phyloP scores from a whole-genome alignment of 2,329 filamentous ascomycete genomes.

The Erysiphe neolycopersici region DNA sequence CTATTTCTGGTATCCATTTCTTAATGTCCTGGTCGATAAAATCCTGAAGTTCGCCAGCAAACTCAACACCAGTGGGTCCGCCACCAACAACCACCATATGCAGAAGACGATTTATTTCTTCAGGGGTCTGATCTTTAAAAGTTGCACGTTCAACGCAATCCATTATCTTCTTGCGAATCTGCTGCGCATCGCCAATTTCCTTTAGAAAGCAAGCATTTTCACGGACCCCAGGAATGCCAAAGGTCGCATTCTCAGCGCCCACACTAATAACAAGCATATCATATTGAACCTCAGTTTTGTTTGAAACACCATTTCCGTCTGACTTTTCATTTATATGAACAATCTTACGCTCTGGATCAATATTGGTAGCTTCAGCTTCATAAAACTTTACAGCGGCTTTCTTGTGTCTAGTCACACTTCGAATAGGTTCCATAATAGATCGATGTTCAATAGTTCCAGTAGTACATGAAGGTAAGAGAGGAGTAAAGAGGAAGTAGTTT shows the following conservation, averaged over 20 bases:
- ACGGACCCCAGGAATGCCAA: slow-evolving; percentile 83
- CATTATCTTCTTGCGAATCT: slow-evolving; percentile 97
- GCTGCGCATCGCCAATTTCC: slow-evolving; percentile 88
- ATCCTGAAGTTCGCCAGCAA: slow-evolving; percentile 91
- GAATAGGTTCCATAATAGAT: slow-evolving; percentile 98
- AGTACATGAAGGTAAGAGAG: slow-evolving; percentile 86
- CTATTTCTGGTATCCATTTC: slow-evolving; percentile 93
- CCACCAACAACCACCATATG: slow-evolving; percentile 95
- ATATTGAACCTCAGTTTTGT: slow-evolving; percentile 73
- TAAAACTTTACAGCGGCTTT: slow-evolving; percentile 85
- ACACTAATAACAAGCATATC: slow-evolving; percentile 97
- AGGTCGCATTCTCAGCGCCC: slow-evolving; percentile 93
- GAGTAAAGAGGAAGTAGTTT: slow-evolving; percentile 99
- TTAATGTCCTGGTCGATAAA: slow-evolving; percentile 97
- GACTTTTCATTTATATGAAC: slow-evolving; percentile 80
- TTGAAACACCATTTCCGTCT: slow-evolving; percentile 62
- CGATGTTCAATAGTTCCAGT: slow-evolving; percentile 95
- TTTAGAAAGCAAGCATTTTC: slow-evolving; percentile 97
- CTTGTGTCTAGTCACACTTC: slow-evolving; percentile 88
- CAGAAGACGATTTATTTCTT: slow-evolving; percentile 78
- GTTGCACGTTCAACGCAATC: slow-evolving; percentile 96
- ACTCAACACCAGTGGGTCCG: slow-evolving; percentile 91
- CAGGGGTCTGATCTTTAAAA: slow-evolving; percentile 79
- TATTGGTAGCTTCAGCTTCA: slow-evolving; percentile 88
- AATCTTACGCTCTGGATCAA: slow-evolving; percentile 75